Percentiles rank a stretch among this genome's conserved stretches.
phyloP scores from a whole-genome alignment of 1,284 basidiomycete species.

The Pterula multifida region DNA sequence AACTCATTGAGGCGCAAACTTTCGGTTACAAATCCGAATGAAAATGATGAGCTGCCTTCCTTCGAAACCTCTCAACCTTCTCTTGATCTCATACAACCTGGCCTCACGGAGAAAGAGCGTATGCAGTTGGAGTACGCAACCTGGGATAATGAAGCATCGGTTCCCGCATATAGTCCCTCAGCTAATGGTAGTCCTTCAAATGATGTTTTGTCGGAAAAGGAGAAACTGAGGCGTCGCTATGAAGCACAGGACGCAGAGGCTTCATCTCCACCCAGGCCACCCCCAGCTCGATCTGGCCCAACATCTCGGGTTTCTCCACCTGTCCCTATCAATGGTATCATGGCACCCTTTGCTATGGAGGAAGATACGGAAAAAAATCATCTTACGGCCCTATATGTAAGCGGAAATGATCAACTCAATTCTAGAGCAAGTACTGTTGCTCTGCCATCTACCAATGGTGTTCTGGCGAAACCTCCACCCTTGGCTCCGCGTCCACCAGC shows the following conservation, averaged over 20 bases:
- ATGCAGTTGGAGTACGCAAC: conserved; percentile 10
- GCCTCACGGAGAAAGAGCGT: conserved; percentile 16
- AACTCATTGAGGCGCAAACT: background rate
- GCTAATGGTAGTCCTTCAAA: background rate
- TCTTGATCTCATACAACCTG: conserved; percentile 9
- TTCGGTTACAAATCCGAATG: background rate
- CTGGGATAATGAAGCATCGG: background rate
- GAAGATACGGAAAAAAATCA: conserved; percentile 62
- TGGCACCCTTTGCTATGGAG: conserved; percentile 54
- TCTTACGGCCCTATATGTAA: conserved; percentile 49
- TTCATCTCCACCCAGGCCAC: conserved; percentile 5
- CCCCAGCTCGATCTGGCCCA: conserved; percentile 12
- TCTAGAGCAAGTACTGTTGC: conserved; percentile 11
- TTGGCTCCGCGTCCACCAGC: conserved; percentile 60
- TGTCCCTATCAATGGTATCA: conserved; percentile 17
- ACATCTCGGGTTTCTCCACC: conserved; percentile 26
- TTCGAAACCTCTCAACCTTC: conserved; percentile 8
- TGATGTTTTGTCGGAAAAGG: conserved; percentile 28
- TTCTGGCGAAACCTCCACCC: conserved; percentile 38
- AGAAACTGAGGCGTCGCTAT: conserved; percentile 37
- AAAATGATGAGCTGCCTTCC: background rate
- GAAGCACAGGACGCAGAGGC: conserved; percentile 52
- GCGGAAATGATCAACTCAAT: conserved; percentile 25
- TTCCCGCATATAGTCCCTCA: conserved; percentile 2
- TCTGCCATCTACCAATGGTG: conserved; percentile 13